Base-by-base conservation (phyloP, 169 alveolate genomes). In the Neospora caninum region DNA sequence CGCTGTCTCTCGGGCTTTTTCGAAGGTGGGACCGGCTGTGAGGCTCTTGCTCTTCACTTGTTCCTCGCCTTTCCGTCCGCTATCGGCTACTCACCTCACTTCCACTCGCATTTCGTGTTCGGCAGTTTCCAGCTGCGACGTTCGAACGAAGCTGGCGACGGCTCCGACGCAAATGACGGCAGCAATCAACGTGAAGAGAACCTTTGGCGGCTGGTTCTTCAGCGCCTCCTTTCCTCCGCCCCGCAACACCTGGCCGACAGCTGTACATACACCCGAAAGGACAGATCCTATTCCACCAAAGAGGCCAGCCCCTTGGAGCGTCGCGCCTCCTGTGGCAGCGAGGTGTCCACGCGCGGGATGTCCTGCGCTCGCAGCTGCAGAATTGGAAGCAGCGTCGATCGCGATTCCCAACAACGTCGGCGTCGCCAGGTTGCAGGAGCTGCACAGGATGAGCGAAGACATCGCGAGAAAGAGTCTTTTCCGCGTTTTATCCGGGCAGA, bases 341-440 rank as follows among this genome's bases (percentile, higher is more conserved):
- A 25, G 31, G 25, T 16, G 31, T 16, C 41, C 36, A 69, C 27
- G 38, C 38, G 10, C 38, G 38, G 80, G 38, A 27, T 16, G 41
- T 34, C 38, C 27, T 27, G 80, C 80, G 36, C 58, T 22, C 20
- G 92, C 53, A 25, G 49, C 91, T 9, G 58, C n/a, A 49, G 78
- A 31, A 29, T 6, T 10, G 39, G 49, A n/a, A 25, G 94, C 94
- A 13, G 94, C 13, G 82, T 91, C 94, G 13, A 91, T 86, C 6
- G 89, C 84, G 29, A 53, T 25, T 4, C 94, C 94, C 27, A 91
- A 27, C 45, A 91, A 41, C 54, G 84, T 70, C 6, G 94, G 94
- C 29, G 94, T 91, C 41, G 41, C 41, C 41, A 91, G n/a, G 82
- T 91, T 91, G 94, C 94, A 91, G 20, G 91, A 54, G 49, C 89